Base-by-base conservation (phyloP, 2,329 filamentous ascomycete genomes). In the Exophiala sideris region DNA sequence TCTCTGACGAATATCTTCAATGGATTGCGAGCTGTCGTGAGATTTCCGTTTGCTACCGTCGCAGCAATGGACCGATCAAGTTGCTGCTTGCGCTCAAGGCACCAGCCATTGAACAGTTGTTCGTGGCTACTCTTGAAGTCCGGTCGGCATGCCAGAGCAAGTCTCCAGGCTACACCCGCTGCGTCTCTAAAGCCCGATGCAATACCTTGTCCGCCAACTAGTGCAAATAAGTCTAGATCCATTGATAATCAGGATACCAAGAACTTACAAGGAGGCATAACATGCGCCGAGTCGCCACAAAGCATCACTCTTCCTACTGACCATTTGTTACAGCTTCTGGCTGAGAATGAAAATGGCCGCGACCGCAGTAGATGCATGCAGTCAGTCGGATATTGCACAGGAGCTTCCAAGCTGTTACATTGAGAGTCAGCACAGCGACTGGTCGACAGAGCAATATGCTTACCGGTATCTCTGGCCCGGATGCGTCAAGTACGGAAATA, bases 241-340 rank as follows among this genome's bases (percentile, higher is more conserved):
- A 39, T 10, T 40, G 24, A 18, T 18, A 14, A 35, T 12, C 2
- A 8, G 21, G 6, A 8, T 8, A 10, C 24, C 9, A 20, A 44
- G 18, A 18, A 62, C 65, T 52, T 61, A 71, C 69, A 79, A 2
- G 77, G 77, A 4, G 77, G 78, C 53, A 79, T 79, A 3, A 79
- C 78, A 61, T 80, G 77, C 2, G 77, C 77, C 5, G 77, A 70
- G 57, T 80, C 77, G 12, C 78, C 77, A 39, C 71, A 73, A 0
- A 80, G 64, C 21, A 78, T 67, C 0, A 71, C 72, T 4, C 71
- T 66, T 7, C 66, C 67, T 10, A 68, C 59, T 16, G 70, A 69
- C 78, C 78, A 80, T 34, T 66, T 69, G 53, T 79, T 78, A 53
- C 74, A 76, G 39, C 72, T 72, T 50, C 73, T 69, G 16, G 73